Conservation (phyloP, 768 basidiomycete genomes). For the Cystofilobasidium macerans region DNA sequence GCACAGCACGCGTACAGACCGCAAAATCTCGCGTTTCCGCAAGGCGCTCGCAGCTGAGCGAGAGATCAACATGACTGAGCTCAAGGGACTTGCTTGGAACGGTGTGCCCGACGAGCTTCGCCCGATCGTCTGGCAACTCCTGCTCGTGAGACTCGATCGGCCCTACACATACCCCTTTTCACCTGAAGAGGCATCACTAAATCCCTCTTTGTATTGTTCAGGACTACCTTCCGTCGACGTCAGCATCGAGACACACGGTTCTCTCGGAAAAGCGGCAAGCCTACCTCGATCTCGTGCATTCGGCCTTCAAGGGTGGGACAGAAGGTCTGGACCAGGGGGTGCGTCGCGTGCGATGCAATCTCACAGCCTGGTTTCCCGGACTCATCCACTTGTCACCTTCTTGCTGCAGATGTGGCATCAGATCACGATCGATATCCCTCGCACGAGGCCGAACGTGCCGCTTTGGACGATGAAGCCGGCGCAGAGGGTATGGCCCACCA, state of each 20-base stretch:
- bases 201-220: slow-evolving; percentile 36
- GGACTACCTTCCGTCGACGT: slow-evolving; percentile 86
- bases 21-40: slow-evolving; percentile 61
- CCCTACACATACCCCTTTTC: slow-evolving; percentile 3
- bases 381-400: background rate
- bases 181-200: slow-evolving; percentile 4
- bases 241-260: slow-evolving; percentile 61
- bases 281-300: slow-evolving; percentile 75
- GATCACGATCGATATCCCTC: slow-evolving; percentile 94
- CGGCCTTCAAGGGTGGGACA: slow-evolving; percentile 76
- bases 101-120: slow-evolving; percentile 80
- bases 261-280: slow-evolving; percentile 75
- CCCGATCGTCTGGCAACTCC: slow-evolving; percentile 84
- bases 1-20: slow-evolving; percentile 64
- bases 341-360: slow-evolving; percentile 2
- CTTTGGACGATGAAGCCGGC: slow-evolving; percentile 86
- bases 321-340: slow-evolving; percentile 71
- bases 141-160: slow-evolving; percentile 49
- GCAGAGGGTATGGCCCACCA: slow-evolving; percentile 53
- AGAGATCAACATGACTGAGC: slow-evolving; percentile 78
- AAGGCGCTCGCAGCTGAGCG: slow-evolving; percentile 57
- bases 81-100: slow-evolving; percentile 87
- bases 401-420: slow-evolving; percentile 81
- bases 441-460: slow-evolving; percentile 79
- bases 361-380: background rate